Conservation (phyloP, 1,139 yeast species). For the Scheffersomyces parashehatae region DNA sequence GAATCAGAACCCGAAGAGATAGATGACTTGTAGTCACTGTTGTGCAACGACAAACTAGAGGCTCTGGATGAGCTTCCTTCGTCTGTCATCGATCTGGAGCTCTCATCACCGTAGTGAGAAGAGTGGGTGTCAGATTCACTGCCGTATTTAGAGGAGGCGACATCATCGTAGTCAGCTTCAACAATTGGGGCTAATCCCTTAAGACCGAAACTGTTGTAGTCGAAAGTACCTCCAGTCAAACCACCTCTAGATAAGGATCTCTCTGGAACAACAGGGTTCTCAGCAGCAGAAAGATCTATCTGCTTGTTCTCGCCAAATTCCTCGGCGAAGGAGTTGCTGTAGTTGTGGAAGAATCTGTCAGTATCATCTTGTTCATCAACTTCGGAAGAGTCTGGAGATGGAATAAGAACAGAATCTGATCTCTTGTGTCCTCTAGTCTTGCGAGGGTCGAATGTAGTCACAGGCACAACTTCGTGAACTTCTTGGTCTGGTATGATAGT, state of each 20-base stretch:
- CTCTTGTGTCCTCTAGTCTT: conserved; percentile 13
- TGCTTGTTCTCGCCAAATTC: conserved; percentile 6
- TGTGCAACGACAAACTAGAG: conserved; percentile 44
- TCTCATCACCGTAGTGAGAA: conserved; percentile 17
- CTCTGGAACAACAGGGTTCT: neutral
- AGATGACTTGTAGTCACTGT: conserved; percentile 35
- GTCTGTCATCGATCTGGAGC: conserved; percentile 8
- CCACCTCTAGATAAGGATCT: neutral
- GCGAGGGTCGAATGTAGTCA: conserved; percentile 19
- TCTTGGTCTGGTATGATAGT: conserved; percentile 8
- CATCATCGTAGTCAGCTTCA: conserved; percentile 34
- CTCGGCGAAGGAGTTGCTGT: conserved; percentile 5
- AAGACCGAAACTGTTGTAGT: conserved; percentile 32
- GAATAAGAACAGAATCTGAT: conserved; percentile 9
- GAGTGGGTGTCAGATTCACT: conserved; percentile 26
- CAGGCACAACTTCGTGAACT: conserved; percentile 7
- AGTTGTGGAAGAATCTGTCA: conserved; percentile 4
- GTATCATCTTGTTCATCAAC: conserved; percentile 13
- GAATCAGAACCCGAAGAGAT: conserved; percentile 17
- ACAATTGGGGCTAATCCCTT: conserved; percentile 44
- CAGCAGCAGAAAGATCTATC: neutral
- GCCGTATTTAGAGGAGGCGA: conserved; percentile 37
- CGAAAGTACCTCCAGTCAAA: conserved; percentile 17
- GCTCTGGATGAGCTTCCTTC: conserved; percentile 36
- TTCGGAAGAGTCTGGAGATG: conserved; percentile 14